A percentile compares a stretch with the other conserved stretches of the same genome.
Evolutionary conservation across 139 green algal genomes (phyloP).

Genomic region (Asterochloris sp.): DNA sequence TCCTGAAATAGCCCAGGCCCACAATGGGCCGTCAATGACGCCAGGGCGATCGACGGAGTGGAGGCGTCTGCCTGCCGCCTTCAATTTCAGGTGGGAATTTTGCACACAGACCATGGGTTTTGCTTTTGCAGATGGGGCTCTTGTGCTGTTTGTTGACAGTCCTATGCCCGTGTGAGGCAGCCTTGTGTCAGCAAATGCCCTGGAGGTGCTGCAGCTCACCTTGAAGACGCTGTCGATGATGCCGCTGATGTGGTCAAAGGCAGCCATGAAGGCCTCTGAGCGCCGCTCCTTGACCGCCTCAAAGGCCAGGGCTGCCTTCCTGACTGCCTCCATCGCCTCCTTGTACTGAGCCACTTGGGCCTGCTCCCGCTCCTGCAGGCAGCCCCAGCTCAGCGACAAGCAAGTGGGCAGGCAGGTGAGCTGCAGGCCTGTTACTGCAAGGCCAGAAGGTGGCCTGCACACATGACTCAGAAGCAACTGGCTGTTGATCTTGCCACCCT

Average conservation of each 20-base stretch:
- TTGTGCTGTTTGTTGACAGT: too few species aligned
- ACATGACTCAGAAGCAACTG: neutral
- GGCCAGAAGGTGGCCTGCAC: neutral
- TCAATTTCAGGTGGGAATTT: too few species aligned
- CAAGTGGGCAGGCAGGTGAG: neutral
- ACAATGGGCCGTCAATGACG: too few species aligned
- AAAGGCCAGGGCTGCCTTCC: conserved; percentile 60
- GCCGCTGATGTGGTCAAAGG: conserved; percentile 79
- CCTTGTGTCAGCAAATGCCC: too few species aligned
- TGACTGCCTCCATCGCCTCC: conserved; percentile 45
- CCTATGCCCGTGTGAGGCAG: too few species aligned
- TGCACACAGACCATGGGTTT: too few species aligned
- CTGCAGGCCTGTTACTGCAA: too few species aligned
- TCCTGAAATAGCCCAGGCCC: too few species aligned
- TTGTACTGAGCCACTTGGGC: conserved; percentile 74
- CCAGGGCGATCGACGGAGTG: too few species aligned
- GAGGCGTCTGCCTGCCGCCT: too few species aligned
- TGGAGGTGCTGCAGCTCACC: conserved; percentile 17
- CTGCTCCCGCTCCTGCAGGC: conserved; percentile 61
- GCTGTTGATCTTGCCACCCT: neutral
- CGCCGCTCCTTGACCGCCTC: conserved; percentile 59
- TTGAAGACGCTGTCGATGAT: conserved; percentile 95
- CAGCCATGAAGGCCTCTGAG: conserved; percentile 74
- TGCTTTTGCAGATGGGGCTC: too few species aligned
- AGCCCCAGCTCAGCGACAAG: neutral